A percentile compares a stretch with the other conserved stretches of the same genome.
Evolutionary conservation across 2,329 filamentous ascomycete species (phyloP).

Genomic region (Clarireedia homoeocarpa): DNA sequence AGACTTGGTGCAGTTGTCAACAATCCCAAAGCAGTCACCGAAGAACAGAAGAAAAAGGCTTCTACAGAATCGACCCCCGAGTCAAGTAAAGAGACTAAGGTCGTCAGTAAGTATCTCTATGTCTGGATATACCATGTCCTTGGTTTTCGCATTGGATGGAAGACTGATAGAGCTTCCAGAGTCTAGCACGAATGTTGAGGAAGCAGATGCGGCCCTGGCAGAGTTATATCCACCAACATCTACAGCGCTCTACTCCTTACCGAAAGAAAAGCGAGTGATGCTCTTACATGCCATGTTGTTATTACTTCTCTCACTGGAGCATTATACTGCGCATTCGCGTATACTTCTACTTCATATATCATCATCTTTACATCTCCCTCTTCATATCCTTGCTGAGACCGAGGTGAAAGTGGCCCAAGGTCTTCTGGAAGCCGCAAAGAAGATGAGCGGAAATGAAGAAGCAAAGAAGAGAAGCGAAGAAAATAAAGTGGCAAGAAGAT

Average conservation of each 20-base stretch:
- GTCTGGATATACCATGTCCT: no score
- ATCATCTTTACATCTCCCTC: conserved; percentile 61
- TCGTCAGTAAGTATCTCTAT: conserved; percentile 23
- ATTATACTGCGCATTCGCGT: conserved; percentile 68
- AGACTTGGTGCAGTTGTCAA: conserved; percentile 63
- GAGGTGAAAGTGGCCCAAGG: conserved; percentile 70
- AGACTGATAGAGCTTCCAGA: conserved; percentile 12
- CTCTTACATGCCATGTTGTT: conserved; percentile 67
- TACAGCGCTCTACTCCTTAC: conserved; percentile 52
- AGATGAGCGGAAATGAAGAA: conserved; percentile 62
- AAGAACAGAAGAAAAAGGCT: conserved; percentile 24
- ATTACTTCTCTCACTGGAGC: conserved; percentile 66
- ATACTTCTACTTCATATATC: conserved; percentile 62
- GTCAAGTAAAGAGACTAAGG: conserved; percentile 18
- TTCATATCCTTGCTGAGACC: conserved; percentile 57
- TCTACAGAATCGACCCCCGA: conserved; percentile 23
- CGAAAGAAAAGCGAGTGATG: conserved; percentile 54
- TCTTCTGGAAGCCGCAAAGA: conserved; percentile 66
- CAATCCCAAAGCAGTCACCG: conserved; percentile 38
- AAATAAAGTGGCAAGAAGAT: conserved; percentile 63
- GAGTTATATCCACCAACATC: conserved; percentile 50
- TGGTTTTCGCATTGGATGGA: not conserved
- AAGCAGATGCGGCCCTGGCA: conserved; percentile 41
- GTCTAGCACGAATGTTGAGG: conserved; percentile 35
- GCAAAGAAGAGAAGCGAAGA: conserved; percentile 65